Evolutionary conservation across 352 stramenopile species (phyloP), one percentile per base, ranked within the genome.

Genomic region (Phytopythium vexans): DNA sequence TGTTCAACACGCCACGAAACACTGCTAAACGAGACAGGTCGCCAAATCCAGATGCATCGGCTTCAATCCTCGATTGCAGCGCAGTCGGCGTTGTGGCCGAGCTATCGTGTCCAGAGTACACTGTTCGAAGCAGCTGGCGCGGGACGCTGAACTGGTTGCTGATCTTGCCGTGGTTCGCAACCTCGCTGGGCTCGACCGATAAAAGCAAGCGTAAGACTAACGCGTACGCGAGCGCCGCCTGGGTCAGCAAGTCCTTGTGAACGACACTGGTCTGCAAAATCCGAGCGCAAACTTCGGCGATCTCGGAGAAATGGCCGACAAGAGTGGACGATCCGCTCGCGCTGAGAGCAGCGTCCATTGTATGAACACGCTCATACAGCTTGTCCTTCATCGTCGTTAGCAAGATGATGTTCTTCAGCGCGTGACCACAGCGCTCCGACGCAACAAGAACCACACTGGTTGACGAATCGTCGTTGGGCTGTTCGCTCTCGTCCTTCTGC

Each of bases 161-260:
- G 38, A 3, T 35, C 41, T 36, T 38, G 34, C 34, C 10, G 34
- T 58, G 21, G 5, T 39, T 1, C 45, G 32, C 36, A 38, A 40
- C 35, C 16, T 32, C 6, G 55, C 8, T 41, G 41, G 38, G n/a
- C n/a, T 52, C 52, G n/a, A 68, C 49, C n/a, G 70, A 56, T 8
- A 89, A 46, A 11, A 91, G 47, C 35, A 91, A 33, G 4, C 80
- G 80, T 27, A 88, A 55, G n/a, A 89, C 44, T 7, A 91, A 65
- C 42, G 78, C 86, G 56, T 85, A 86, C 8, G 77, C 74, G 14
- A 93, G 62, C 4, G 77, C 82, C 4, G 81, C 78, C 53, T 90
- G 81, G 0, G 82, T 93, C 5, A 93, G 70, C 50, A 93, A 49
- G 9, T 91, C 80, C 57, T 93, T 93, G 60, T 88, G 77, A n/a